Evolutionary conservation across 257 asterid species (phyloP), one percentile per base, ranked within the genome.

Genomic region (Anisodus tanguticus): DNA sequence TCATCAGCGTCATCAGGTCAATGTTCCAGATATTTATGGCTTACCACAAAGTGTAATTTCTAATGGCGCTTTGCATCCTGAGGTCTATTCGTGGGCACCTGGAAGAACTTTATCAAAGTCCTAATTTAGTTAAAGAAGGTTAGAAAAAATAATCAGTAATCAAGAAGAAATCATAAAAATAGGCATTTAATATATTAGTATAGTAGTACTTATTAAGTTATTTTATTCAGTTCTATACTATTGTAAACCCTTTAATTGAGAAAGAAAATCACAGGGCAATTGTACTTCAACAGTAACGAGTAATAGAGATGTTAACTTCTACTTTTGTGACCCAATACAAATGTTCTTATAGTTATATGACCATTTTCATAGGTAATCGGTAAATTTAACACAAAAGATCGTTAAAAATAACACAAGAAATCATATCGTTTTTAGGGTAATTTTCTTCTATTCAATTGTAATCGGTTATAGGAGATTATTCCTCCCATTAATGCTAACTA

Each of bases 21-120:
- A 89, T 45, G 91, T 89, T 22, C 85, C 91, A 0, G 97, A 92
- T 26, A 92, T 91, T 39, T 92, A 89, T 79, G 93, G 95, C 79
- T 82, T 93, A 63, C 91, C 95, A 17, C 97, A 91, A 80, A 93
- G 90, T 86, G 87, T 92, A 91, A 69, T 95, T n/a, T 85, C 93
- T 0, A 91, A 88, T 82, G 95, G 95, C 0, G 85, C 82, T 41
- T 86, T 90, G 83, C 87, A 89, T 17, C 83, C 89, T 8, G 93
- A 91, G 80, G 90, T 90, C 2, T 91, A 88, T 79, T 85, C 91
- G 0, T 94, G 97, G 97, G 92, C 90, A 43, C 80, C 92, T 79
- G 90, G 90, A 77, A 87, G 94, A 82, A 85, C 89, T 41, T 49
- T 87, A 19, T 83, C 93, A 91, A 93, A 86, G 35, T 86, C 92